A percentile compares a stretch with the other conserved stretches of the same genome.
Conservation (phyloP, 371 early-diverging fungal species). For the Umbelopsis sp. region DNA sequence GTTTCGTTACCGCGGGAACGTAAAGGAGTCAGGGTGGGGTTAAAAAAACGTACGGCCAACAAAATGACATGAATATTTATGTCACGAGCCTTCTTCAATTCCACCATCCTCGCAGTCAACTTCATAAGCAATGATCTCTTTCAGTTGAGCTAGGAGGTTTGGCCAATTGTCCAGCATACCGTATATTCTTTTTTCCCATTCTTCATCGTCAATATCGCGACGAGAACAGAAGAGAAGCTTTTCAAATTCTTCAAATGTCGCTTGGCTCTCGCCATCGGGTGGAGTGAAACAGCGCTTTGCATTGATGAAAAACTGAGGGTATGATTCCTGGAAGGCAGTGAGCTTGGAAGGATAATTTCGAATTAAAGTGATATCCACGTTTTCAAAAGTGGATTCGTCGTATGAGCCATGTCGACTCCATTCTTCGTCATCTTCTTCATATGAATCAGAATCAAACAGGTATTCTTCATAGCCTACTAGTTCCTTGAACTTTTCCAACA, state of each 20-base stretch:
- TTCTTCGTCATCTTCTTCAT: constrained; percentile 25
- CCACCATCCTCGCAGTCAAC: constrained; percentile 39
- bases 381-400: constrained; percentile 34
- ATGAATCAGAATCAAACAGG: constrained; percentile 23
- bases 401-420: constrained; percentile 18
- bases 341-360: constrained; percentile 42
- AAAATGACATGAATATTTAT: not conserved
- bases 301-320: constrained; percentile 65
- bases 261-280: constrained; percentile 19
- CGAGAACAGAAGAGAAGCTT: constrained; percentile 27
- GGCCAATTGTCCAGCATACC: constrained; percentile 42
- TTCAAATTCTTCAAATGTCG: constrained; percentile 25
- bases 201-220: constrained; percentile 35
- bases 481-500: constrained; percentile 44
- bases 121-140: constrained; percentile 64
- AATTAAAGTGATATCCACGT: constrained; percentile 49
- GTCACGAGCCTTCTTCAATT: constrained; percentile 7
- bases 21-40: not conserved
- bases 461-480: constrained; percentile 40
- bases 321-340: constrained; percentile 37
- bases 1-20: not conserved
- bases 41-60: not conserved
- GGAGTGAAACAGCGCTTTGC: constrained; percentile 6
- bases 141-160: constrained; percentile 56
- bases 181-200: constrained; percentile 51